Conservation (phyloP, 2,329 filamentous ascomycete species). For the Chrysosporium keratinophilum region DNA sequence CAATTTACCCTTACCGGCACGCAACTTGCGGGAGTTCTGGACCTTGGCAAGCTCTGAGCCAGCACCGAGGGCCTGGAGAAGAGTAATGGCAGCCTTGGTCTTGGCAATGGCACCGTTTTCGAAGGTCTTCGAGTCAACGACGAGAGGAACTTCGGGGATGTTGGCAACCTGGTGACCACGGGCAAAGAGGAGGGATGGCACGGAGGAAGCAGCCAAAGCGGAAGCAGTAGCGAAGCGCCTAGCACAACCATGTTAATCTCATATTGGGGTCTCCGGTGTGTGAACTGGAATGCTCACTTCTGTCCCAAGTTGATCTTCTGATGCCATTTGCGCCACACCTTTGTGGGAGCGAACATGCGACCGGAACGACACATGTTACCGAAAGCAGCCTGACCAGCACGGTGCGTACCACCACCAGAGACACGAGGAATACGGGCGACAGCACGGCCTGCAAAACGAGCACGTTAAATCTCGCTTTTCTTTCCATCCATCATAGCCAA, state of each 20-base stretch:
- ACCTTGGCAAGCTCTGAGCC: constrained; percentile 89
- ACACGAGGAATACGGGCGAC: constrained; percentile 99
- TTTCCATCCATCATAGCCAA: constrained; percentile 12
- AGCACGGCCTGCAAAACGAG: constrained; percentile 62
- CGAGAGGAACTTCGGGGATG: constrained; percentile 93
- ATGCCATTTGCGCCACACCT: constrained; percentile 99
- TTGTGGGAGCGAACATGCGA: constrained; percentile 99
- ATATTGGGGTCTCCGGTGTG: constrained; percentile 5
- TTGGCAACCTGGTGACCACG: constrained; percentile 90
- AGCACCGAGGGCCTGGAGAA: constrained; percentile 86
- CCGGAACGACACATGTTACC: constrained; percentile 99
- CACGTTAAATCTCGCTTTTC: constrained; percentile 11
- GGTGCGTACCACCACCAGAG: constrained; percentile 99
- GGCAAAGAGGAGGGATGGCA: constrained; percentile 86
- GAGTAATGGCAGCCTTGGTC: constrained; percentile 75
- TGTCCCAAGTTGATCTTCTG: constrained; percentile 99
- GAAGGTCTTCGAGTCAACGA: constrained; percentile 85
- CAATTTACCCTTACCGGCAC: constrained; percentile 98
- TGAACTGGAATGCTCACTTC: constrained; percentile 49
- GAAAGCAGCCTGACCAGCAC: constrained; percentile 98
- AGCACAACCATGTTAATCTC: constrained; percentile 15
- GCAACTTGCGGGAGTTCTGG: constrained; percentile 90
- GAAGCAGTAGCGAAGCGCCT: constrained; percentile 97
- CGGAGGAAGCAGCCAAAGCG: constrained; percentile 90
- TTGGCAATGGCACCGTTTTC: constrained; percentile 68